phyloP scores from a whole-genome alignment of 108 stramenopile species.

The Nannochloropsis salina region DNA sequence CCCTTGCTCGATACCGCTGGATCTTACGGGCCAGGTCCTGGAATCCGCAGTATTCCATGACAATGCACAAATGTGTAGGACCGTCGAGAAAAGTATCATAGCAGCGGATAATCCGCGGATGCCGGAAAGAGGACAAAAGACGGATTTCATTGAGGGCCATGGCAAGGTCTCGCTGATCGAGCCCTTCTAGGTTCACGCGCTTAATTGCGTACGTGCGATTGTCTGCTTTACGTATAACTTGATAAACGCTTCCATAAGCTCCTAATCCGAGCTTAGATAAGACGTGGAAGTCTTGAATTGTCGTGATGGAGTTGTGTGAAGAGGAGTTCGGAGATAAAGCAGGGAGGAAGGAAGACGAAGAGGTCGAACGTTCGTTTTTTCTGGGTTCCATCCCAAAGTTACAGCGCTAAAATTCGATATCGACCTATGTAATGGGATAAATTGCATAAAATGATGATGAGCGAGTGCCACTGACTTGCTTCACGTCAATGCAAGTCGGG shows the following conservation, averaged over 20 bases:
- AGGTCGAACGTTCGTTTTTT: neutral
- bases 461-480: too few relatives aligned
- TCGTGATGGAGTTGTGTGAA: neutral
- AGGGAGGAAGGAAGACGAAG: neutral
- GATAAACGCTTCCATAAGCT: conserved; percentile 17
- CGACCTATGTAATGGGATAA: too few relatives aligned
- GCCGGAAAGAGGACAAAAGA: conserved; percentile 30
- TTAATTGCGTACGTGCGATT: neutral
- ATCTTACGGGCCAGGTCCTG: conserved; percentile 40
- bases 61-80: conserved; percentile 33
- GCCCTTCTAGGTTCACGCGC: neutral
- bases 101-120: conserved; percentile 37
- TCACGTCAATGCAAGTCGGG: too few relatives aligned
- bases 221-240: neutral
- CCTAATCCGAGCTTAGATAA: neutral
- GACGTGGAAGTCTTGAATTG: neutral
- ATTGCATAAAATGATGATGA: too few relatives aligned
- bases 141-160: conserved; percentile 25
- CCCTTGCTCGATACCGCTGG: conserved; percentile 25
- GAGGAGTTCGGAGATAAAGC: neutral
- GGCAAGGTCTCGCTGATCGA: neutral
- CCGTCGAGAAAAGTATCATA: conserved; percentile 33
- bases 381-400: too few relatives aligned
- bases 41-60: conserved; percentile 44
- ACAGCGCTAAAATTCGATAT: too few relatives aligned